Evolutionary conservation across 768 basidiomycete genomes (phyloP), one percentile per base, ranked within the genome.

Genomic region (Panellus pusillus): DNA sequence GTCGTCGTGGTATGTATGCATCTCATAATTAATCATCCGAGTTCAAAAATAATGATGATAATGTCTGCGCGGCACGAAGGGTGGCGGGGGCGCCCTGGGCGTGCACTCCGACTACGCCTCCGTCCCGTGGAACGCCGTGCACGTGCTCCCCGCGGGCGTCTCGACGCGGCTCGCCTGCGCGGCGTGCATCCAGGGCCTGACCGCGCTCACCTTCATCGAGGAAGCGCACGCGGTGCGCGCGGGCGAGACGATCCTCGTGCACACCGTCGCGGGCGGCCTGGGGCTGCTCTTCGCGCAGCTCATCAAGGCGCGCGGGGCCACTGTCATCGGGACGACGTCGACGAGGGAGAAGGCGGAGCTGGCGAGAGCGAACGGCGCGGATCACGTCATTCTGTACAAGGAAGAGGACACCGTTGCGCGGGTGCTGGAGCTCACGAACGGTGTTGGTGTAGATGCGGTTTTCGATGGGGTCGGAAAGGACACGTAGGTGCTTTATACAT

Each of bases 391-490:
- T 56, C 67, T 94, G 37, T 93, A 93, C 69, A 81, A 80, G 12
- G 74, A 79, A 42, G 89, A 91, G 64, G 79, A 91, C 55, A 87
- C 87, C 0, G 86, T 91, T 11, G 65, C 86, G 60, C 79, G 84
- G 42, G 89, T 91, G 14, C 67, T 86, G 50, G 84, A 89, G 62
- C 70, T 93, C 48, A 93, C 92, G 0, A 82, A 82, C 40, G 90
- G 89, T 8, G 78, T 84, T 60, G 91, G 92, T 15, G 90, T 93
- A 5, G 81, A 96, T 57, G 95, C 83, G 15, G 81, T 93, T 19
- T 96, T 88, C 64, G 96, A 99, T 63, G 96, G 96, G 27, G 93
- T 99, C n/a, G 96, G 96, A 2, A 95, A 91, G 74, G 90, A 93
- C 68, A 98, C 94, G 81, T 95, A 71, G 53, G 89, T 76, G 18